phyloP scores from a whole-genome alignment of 106 monocot species.

The Phalaenopsis equestris region DNA sequence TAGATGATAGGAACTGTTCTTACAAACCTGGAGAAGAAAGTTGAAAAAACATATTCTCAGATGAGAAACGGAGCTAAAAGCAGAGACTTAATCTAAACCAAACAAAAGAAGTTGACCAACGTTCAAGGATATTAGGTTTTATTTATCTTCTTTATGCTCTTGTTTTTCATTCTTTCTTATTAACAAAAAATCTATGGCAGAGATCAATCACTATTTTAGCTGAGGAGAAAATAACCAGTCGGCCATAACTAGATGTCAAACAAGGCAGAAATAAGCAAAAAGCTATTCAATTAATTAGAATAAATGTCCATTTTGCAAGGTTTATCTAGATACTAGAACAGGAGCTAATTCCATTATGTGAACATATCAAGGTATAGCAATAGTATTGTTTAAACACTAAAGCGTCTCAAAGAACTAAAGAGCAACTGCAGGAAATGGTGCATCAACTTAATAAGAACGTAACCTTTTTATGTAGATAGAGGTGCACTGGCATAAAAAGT shows the following conservation, averaged over 20 bases:
- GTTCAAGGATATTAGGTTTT: neutral
- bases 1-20: constrained; percentile 82
- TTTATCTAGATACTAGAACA: neutral
- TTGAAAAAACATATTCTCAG: constrained; percentile 3
- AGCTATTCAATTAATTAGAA: neutral
- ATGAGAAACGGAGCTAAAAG: neutral
- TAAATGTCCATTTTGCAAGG: neutral
- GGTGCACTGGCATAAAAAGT: neutral
- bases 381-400: neutral
- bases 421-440: neutral
- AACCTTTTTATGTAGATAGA: neutral
- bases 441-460: neutral
- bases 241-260: neutral
- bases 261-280: neutral
- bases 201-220: neutral
- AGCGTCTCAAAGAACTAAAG: neutral
- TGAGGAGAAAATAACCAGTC: neutral
- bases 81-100: neutral
- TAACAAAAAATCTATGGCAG: neutral
- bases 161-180: neutral
- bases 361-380: neutral
- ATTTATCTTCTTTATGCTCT: neutral
- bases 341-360: neutral
- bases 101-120: neutral
- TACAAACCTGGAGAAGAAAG: constrained; percentile 66